Percentiles rank a stretch among this genome's conserved stretches.
These are phyloP conservation scores for Aspergillus cejpii DNA, from an alignment of 2,329 filamentous ascomycete species.

Conservation along the genomic window DNA sequence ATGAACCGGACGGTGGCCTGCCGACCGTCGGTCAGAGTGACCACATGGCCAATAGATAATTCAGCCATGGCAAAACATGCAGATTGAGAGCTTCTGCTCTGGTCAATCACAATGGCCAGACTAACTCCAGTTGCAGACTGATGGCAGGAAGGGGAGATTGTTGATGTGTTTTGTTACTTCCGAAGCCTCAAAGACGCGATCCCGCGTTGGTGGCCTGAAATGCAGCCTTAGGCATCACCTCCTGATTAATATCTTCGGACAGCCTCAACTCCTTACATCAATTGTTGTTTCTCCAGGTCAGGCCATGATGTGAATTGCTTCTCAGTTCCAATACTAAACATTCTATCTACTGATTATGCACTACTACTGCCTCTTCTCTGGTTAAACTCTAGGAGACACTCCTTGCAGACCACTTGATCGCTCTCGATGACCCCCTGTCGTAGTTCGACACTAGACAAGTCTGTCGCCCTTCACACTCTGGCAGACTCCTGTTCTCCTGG, in stretches of 20 bases:
- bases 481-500: neutral
- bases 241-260: conserved; percentile 1
- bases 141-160: conserved; percentile 7
- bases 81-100: conserved; percentile 9
- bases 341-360: too few species aligned
- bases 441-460: too few species aligned
- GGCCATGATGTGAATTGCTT: too few species aligned
- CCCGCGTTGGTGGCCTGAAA: neutral
- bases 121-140: neutral
- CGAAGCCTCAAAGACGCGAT: conserved; percentile 17
- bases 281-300: too few species aligned
- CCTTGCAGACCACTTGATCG: too few species aligned
- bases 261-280: neutral
- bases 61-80: conserved; percentile 28
- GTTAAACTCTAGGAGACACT: too few species aligned
- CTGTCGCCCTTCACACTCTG: conserved; percentile 2
- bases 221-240: conserved; percentile 11
- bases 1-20: conserved; percentile 72
- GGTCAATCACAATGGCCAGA: conserved; percentile 5
- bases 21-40: conserved; percentile 73
- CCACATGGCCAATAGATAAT: conserved; percentile 57
- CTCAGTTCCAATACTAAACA: too few species aligned
- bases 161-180: conserved; percentile 14
- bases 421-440: too few species aligned
- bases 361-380: too few species aligned